phyloP scores from a whole-genome alignment of 2,329 filamentous ascomycete genomes.

The Ilyonectria mors-panacis region DNA sequence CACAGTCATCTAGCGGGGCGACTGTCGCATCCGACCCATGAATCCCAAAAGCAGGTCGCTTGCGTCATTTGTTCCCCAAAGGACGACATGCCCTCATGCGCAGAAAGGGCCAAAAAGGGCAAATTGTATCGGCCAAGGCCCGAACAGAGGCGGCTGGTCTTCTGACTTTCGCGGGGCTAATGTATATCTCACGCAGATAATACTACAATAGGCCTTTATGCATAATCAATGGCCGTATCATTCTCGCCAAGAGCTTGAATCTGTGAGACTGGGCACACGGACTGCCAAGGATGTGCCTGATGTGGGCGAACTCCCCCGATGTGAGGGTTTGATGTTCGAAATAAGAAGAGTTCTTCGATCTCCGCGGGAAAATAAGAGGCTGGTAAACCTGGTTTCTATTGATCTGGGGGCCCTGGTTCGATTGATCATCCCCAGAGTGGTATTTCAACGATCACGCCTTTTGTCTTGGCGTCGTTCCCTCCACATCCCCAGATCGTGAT shows the following conservation, averaged over 20 bases:
- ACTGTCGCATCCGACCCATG: conserved; percentile 20
- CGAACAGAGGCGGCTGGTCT: conserved; percentile 19
- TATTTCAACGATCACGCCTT: neutral
- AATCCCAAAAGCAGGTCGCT: conserved; percentile 27
- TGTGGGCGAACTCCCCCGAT: neutral
- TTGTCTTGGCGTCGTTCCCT: neutral
- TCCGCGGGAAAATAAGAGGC: no score
- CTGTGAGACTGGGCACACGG: no score
- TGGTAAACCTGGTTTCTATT: no score
- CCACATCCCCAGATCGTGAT: neutral
- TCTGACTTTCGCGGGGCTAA: neutral
- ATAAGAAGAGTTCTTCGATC: neutral
- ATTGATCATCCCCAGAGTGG: neutral
- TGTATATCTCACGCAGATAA: conserved; percentile 9
- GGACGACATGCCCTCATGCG: conserved; percentile 40
- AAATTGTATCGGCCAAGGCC: conserved; percentile 38
- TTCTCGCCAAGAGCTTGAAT: neutral
- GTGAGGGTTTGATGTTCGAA: neutral
- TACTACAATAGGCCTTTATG: conserved; percentile 2
- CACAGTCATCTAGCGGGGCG: conserved; percentile 32
- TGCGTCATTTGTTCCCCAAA: conserved; percentile 42
- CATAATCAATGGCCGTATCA: neutral
- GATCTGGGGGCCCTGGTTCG: no score
- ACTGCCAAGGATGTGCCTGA: neutral
- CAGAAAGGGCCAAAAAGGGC: conserved; percentile 24